Evolutionary conservation across 1,284 basidiomycete species (phyloP).

Genomic region (Tausonia pullulans): DNA sequence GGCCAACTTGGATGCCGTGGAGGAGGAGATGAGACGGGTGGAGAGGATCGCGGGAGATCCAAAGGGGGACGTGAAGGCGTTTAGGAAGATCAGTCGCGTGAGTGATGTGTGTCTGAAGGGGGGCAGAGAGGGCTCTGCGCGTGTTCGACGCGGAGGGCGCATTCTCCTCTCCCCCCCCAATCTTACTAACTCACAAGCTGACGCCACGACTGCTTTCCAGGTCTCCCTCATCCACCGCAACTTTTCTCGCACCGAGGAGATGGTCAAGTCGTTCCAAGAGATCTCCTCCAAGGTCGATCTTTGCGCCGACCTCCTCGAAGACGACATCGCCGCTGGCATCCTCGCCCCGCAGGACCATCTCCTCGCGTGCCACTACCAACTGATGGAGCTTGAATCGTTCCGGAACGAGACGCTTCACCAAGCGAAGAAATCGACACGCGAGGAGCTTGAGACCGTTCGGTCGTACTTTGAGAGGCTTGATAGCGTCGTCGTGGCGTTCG

Average conservation of each 20-base stretch:
- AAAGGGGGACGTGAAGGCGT: constrained; percentile 55
- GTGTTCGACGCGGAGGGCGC: background rate
- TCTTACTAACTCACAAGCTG: background rate
- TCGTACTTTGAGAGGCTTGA: constrained; percentile 84
- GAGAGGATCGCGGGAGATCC: constrained; percentile 66
- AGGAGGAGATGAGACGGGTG: constrained; percentile 83
- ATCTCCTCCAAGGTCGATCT: constrained; percentile 76
- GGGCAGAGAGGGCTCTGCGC: background rate
- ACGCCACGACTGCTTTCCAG: constrained; percentile 34
- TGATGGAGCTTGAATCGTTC: constrained; percentile 81
- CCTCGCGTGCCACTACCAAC: constrained; percentile 78
- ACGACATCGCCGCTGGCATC: constrained; percentile 58
- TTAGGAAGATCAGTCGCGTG: constrained; percentile 85
- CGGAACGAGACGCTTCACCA: constrained; percentile 86
- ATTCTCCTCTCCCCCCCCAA: background rate
- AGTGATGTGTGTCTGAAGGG: constrained; percentile 26
- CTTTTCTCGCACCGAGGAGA: constrained; percentile 88
- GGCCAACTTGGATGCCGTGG: constrained; percentile 70
- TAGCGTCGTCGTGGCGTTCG: constrained; percentile 68
- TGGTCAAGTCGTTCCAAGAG: constrained; percentile 80
- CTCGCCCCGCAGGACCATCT: constrained; percentile 77
- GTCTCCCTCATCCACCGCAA: constrained; percentile 93
- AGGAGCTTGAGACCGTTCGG: constrained; percentile 49
- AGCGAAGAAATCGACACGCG: constrained; percentile 59
- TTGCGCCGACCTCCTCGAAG: constrained; percentile 64